A percentile compares a stretch with the other conserved stretches of the same genome.
Evolutionary conservation across 176 grass and related monocot species (phyloP).

Genomic region (Musa acuminata): DNA sequence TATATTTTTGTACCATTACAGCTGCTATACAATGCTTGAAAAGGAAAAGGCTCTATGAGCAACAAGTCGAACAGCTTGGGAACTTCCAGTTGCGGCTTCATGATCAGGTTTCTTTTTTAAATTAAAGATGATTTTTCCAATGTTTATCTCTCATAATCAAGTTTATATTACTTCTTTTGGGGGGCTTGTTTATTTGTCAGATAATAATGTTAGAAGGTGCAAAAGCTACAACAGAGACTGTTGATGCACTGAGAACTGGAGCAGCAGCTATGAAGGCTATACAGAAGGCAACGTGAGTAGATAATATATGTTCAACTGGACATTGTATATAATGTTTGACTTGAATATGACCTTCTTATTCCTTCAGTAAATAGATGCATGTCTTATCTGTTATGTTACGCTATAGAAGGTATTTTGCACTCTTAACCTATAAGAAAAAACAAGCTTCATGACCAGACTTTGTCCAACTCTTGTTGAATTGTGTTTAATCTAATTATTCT

Average conservation of each 20-base stretch:
- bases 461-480: no score
- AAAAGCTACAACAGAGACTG: slow-evolving; percentile 97
- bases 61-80: slow-evolving; percentile 87
- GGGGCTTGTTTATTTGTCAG: slow-evolving; percentile 29
- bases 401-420: no score
- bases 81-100: slow-evolving; percentile 95
- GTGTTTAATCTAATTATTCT: no score
- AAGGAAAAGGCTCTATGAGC: slow-evolving; percentile 87
- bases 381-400: no score
- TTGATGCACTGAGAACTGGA: slow-evolving; percentile 90
- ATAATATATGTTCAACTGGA: slow-evolving; percentile 9
- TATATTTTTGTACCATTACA: slow-evolving; percentile 27
- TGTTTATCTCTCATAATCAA: background rate
- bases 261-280: slow-evolving; percentile 90
- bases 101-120: slow-evolving; percentile 51
- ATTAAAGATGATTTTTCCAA: background rate
- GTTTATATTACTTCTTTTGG: background rate
- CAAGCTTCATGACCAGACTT: no score
- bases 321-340: slow-evolving; percentile 6
- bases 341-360: background rate
- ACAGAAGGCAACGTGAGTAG: slow-evolving; percentile 81
- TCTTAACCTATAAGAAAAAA: no score
- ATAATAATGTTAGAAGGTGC: slow-evolving; percentile 97
- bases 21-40: slow-evolving; percentile 94
- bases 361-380: no score